Conservation (phyloP, 1,284 basidiomycete genomes). For the Meripilus lineatus region DNA sequence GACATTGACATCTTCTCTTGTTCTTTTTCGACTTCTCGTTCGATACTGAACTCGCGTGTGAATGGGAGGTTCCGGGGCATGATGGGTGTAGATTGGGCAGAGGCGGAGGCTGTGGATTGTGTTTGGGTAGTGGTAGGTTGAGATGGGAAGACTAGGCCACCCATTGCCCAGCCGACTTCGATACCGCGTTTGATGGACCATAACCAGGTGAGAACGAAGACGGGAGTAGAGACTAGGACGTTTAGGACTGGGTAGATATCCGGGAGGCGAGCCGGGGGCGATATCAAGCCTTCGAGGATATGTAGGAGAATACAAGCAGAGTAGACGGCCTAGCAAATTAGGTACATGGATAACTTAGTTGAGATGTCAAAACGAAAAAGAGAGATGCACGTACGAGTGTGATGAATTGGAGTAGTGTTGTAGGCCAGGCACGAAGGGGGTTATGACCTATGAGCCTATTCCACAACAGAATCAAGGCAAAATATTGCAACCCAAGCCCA, state of each 20-base stretch:
- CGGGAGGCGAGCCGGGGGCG: constrained; percentile 72
- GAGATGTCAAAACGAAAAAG: neutral
- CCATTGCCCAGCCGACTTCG: constrained; percentile 62
- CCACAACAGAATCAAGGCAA: constrained; percentile 68
- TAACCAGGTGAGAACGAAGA: constrained; percentile 71
- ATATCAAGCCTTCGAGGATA: constrained; percentile 53
- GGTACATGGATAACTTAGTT: neutral
- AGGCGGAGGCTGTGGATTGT: neutral
- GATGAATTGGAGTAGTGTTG: constrained; percentile 48
- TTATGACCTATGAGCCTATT: constrained; percentile 80
- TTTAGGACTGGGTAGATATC: constrained; percentile 86
- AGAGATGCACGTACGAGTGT: constrained; percentile 46
- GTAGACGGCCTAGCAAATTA: constrained; percentile 52
- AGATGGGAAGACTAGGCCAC: constrained; percentile 28
- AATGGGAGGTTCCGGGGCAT: neutral
- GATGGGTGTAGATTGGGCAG: neutral
- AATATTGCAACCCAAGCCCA: constrained; percentile 72
- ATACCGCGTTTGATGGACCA: constrained; percentile 74
- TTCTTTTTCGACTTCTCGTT: neutral
- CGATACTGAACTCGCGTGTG: neutral
- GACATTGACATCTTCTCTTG: neutral
- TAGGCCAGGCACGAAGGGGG: constrained; percentile 40
- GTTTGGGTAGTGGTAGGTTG: neutral
- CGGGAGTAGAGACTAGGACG: constrained; percentile 74
- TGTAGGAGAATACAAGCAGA: constrained; percentile 54